These are phyloP conservation scores for Articulospora tetracladia DNA, from an alignment of 495 filamentous ascomycete species.

Conservation along the genomic window DNA sequence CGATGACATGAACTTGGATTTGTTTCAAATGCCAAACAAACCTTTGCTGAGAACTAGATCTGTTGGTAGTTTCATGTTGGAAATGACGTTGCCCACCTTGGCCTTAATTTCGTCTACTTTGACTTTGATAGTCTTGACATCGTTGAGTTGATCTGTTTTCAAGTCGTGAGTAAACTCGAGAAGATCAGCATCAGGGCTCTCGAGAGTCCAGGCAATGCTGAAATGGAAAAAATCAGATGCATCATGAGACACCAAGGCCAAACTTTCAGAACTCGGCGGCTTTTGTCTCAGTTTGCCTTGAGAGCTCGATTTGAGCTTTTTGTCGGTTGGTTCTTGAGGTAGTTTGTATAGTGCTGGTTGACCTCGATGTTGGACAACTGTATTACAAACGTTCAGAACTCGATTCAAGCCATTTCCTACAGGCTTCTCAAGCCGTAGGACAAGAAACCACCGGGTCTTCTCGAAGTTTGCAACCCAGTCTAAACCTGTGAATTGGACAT, in stretches of 20 bases:
- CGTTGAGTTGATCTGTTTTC: constrained; percentile 16
- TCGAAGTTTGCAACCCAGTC: constrained; percentile 73
- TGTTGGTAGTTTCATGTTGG: constrained; percentile 44
- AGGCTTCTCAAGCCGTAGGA: constrained; percentile 54
- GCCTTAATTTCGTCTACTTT: constrained; percentile 56
- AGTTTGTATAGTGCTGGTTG: constrained; percentile 70
- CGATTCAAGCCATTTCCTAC: constrained; percentile 44
- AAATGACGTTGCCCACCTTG: constrained; percentile 74
- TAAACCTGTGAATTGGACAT: constrained; percentile 38
- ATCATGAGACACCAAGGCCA: constrained; percentile 26
- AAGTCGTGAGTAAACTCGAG: constrained; percentile 27
- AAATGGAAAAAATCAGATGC: constrained; percentile 66
- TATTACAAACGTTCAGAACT: constrained; percentile 65
- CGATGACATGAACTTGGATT: neutral
- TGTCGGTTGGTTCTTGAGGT: neutral
- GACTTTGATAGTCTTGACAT: constrained; percentile 31
- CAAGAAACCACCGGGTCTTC: constrained; percentile 81
- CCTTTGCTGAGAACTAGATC: constrained; percentile 19
- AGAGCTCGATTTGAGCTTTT: neutral
- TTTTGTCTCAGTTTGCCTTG: neutral
- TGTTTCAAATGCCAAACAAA: constrained; percentile 18
- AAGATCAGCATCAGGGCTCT: constrained; percentile 37
- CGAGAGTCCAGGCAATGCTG: constrained; percentile 74
- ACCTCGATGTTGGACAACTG: constrained; percentile 47
- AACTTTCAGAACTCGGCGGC: neutral